These are phyloP conservation scores for Gastrolobium villosum DNA, from an alignment of 306 rosid species.

Conservation along the genomic window DNA sequence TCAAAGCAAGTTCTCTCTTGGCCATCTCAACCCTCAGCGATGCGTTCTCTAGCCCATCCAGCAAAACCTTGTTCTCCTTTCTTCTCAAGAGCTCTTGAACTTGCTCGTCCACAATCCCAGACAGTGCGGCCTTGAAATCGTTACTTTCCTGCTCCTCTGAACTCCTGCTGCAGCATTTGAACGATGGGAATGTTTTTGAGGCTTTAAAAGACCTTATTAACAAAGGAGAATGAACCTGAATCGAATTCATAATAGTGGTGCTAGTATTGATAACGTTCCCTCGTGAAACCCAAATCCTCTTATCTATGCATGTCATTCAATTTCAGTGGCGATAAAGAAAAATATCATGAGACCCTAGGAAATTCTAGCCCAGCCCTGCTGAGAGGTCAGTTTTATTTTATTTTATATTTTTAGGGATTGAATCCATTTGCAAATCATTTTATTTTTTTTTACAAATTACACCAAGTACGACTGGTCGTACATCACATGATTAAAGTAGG, in stretches of 20 bases:
- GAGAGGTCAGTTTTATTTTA: background rate
- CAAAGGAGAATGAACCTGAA: slow-evolving; percentile 49
- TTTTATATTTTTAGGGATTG: too few species aligned
- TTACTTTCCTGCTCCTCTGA: slow-evolving; percentile 43
- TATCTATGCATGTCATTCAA: background rate
- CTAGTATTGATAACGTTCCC: slow-evolving; percentile 2
- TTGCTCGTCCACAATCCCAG: slow-evolving; percentile 63
- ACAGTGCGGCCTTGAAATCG: slow-evolving; percentile 58
- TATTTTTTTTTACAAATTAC: too few species aligned
- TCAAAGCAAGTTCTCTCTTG: slow-evolving; percentile 66
- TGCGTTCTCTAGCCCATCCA: slow-evolving; percentile 83
- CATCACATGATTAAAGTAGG: too few species aligned
- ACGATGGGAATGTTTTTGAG: slow-evolving; percentile 31
- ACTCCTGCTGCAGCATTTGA: slow-evolving; percentile 51
- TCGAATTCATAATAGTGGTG: slow-evolving; percentile 22
- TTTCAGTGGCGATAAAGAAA: background rate
- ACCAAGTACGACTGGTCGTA: too few species aligned
- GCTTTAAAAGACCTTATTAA: slow-evolving; percentile 37
- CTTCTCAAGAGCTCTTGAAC: slow-evolving; percentile 68
- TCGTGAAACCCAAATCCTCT: background rate
- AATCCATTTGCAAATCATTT: too few species aligned
- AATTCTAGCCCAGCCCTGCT: background rate
- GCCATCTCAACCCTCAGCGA: slow-evolving; percentile 77
- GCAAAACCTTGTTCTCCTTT: slow-evolving; percentile 74
- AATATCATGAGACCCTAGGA: background rate